Percentiles rank a stretch among this genome's conserved stretches.
These are phyloP conservation scores for rapeseed (Brassica napus) DNA, from an alignment of 345 rosid genomes.

Conservation along the genomic window DNA sequence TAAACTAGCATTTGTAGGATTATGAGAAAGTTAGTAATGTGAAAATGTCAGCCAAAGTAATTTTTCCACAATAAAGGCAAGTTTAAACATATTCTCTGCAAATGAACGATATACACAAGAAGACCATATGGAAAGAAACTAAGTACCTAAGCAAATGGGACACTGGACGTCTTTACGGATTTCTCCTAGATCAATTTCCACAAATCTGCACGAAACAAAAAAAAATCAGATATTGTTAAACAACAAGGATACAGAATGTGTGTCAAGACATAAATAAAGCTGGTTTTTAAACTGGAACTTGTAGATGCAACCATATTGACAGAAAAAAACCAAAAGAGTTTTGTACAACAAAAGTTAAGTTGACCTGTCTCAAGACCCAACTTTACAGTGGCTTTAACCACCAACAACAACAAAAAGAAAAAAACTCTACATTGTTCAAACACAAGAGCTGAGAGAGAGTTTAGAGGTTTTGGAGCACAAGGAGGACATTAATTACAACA, in stretches of 20 bases:
- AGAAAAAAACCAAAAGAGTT: neutral
- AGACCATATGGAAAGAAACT: neutral
- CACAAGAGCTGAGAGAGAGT: neutral
- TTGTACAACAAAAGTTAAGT: neutral
- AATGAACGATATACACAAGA: conserved; percentile 9
- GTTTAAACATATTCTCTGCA: conserved; percentile 7
- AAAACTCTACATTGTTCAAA: neutral
- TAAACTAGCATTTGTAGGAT: neutral
- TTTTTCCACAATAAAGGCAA: neutral
- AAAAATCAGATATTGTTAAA: conserved; percentile 21
- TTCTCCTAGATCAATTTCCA: conserved; percentile 54
- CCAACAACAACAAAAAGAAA: too few relatives aligned
- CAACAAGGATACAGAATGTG: conserved; percentile 4
- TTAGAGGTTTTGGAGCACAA: neutral
- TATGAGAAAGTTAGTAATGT: neutral
- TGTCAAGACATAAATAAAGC: neutral
- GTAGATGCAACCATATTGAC: neutral
- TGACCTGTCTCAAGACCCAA: conserved; percentile 12
- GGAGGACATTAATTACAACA: conserved; percentile 34
- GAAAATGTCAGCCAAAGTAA: neutral
- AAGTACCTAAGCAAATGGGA: conserved; percentile 72
- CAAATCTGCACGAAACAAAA: conserved; percentile 42
- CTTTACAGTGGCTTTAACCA: neutral
- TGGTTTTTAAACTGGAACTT: neutral
- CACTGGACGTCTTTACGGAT: conserved; percentile 79